Evolutionary conservation across 495 filamentous ascomycete genomes (phyloP).

Genomic region (Aspergillus taichungensis): DNA sequence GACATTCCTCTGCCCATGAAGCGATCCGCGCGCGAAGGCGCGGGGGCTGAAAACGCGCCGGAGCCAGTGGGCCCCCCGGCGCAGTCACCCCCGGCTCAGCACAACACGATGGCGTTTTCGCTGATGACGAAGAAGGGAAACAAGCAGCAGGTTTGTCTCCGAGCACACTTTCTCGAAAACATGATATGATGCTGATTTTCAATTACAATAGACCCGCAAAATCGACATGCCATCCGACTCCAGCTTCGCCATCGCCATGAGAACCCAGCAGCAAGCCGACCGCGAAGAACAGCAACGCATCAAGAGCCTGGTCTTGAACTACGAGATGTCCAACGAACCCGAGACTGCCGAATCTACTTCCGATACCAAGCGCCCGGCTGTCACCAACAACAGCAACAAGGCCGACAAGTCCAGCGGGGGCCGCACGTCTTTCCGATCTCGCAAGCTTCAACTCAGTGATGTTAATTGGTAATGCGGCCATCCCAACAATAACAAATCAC

Average conservation of each 20-base stretch:
- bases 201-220: constrained; percentile 66
- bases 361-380: constrained; percentile 14
- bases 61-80: constrained; percentile 17
- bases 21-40: constrained; percentile 54
- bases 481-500: no score
- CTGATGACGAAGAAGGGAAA: constrained; percentile 95
- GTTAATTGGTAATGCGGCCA: constrained; percentile 99
- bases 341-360: constrained; percentile 56
- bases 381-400: not conserved
- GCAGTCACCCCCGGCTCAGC: constrained; percentile 26
- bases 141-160: constrained; percentile 69
- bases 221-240: constrained; percentile 94
- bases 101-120: constrained; percentile 82
- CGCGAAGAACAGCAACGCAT: constrained; percentile 95
- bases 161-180: not conserved
- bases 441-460: constrained; percentile 90
- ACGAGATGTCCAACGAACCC: constrained; percentile 75
- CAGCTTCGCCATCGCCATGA: constrained; percentile 90
- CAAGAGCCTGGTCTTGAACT: constrained; percentile 94
- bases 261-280: constrained; percentile 86
- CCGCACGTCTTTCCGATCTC: constrained; percentile 69
- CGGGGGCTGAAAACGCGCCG: constrained; percentile 30
- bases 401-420: constrained; percentile 60
- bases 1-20: constrained; percentile 90
- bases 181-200: not conserved